Percentiles rank a stretch among this genome's conserved stretches.
These are phyloP conservation scores for Ehretia macrophylla DNA, from an alignment of 257 asterid species.

Conservation along the genomic window DNA sequence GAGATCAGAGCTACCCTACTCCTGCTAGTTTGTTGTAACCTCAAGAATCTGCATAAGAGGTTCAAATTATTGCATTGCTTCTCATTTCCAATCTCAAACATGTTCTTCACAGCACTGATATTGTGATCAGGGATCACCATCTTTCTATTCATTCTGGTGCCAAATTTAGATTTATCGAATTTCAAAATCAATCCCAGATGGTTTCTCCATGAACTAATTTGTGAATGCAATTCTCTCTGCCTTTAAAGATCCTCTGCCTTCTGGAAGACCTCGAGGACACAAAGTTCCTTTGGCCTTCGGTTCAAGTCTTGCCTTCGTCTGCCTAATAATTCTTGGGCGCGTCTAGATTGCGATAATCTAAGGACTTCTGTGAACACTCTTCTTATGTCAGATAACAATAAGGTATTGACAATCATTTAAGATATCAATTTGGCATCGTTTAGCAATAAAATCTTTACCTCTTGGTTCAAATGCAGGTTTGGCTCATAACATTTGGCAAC, in stretches of 20 bases:
- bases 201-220: not conserved
- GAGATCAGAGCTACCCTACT: conserved; percentile 1
- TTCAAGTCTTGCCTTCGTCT: conserved; percentile 56
- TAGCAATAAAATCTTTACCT: no score
- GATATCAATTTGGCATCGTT: no score
- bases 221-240: not conserved
- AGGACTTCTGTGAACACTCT: no score
- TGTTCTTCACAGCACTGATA: no score
- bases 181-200: no score
- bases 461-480: no score
- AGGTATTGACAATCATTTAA: not conserved
- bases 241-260: conserved; percentile 35
- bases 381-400: no score
- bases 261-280: conserved; percentile 37
- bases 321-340: not conserved
- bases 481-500: no score
- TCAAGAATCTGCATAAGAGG: not conserved
- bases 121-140: no score
- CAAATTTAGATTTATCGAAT: no score
- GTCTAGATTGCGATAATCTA: not conserved
- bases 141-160: no score
- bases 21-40: not conserved
- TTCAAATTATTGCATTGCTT: not conserved
- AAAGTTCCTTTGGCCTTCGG: conserved; percentile 73
- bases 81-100: not conserved